phyloP scores from a whole-genome alignment of 768 basidiomycete species.

The Daedaleopsis nitida region DNA sequence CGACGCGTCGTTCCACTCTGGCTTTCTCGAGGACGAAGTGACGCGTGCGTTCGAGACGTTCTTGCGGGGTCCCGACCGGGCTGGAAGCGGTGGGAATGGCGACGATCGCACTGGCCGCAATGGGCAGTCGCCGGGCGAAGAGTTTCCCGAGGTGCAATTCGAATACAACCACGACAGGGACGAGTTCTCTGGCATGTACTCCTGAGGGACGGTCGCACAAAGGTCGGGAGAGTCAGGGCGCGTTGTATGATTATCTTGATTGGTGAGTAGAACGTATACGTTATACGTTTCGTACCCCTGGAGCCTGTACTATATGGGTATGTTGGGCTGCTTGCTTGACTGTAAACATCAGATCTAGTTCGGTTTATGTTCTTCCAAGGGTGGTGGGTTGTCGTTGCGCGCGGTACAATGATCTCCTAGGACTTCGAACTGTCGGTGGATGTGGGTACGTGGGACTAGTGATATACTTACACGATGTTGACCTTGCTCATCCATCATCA shows the following conservation, averaged over 20 bases:
- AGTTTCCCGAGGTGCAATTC: neutral
- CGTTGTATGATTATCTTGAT: neutral
- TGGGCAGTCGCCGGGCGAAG: neutral
- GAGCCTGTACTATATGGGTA: too few relatives aligned
- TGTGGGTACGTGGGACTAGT: too few relatives aligned
- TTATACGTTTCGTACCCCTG: too few relatives aligned
- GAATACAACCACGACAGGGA: slow-evolving; percentile 17
- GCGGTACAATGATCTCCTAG: too few relatives aligned
- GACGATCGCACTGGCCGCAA: neutral
- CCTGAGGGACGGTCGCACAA: slow-evolving; percentile 3
- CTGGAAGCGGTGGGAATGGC: slow-evolving; percentile 5
- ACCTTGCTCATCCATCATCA: too few relatives aligned
- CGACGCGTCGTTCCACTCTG: neutral
- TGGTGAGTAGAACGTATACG: neutral
- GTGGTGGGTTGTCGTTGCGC: too few relatives aligned
- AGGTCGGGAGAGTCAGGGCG: neutral
- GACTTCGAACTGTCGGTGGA: too few relatives aligned
- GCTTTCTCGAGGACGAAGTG: neutral
- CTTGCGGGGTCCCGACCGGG: neutral
- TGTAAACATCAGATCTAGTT: too few relatives aligned
- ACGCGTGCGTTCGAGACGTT: neutral
- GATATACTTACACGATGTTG: too few relatives aligned
- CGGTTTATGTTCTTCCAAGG: too few relatives aligned
- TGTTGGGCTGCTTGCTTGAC: too few relatives aligned
- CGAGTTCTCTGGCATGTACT: slow-evolving; percentile 26